Evolutionary conservation across 106 monocot species (phyloP), one percentile per base, ranked within the genome.

Genomic region (Phalaenopsis aphrodite): DNA sequence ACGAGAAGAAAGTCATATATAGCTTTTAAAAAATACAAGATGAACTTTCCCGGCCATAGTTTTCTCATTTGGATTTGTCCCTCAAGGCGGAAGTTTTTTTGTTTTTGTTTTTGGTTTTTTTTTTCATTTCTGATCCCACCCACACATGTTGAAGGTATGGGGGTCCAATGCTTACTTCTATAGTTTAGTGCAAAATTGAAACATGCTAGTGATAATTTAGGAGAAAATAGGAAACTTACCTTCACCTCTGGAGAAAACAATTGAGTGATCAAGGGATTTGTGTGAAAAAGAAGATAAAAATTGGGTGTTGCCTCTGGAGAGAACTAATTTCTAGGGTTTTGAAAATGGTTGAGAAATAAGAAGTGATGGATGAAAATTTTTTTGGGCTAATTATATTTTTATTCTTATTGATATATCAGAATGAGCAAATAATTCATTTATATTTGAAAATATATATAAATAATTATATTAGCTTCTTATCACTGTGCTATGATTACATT

Each of bases 271-370:
- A 14, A 52, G 52, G 10, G 52, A 14, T 11, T 52, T 1, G 1
- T 9, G 8, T 52, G 11, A 52, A 11, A 52, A 52, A 52, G 64
- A 64, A 21, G 21, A 24, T 4, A 64, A 64, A 64, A 23, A 23
- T 7, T 1, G 23, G 21, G 18, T 52, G 0, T 12, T 52, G 1
- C 52, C 52, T 52, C 61, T 61, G 18, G 61, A 23, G 64, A 64
- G 64, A 24, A 64, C 64, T 64, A n/a, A 64, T 64, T 64, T 64
- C 21, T 64, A 64, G 64, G 64, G 64, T 64, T n/a, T 23, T 64
- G 52, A 52, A 2, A 11, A 52, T 9, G 1, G 12, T 8, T 12
- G 11, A 52, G 12, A 52, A 52, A 52, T 1, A 52, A 11, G 12
- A 52, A 52, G 12, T 52, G 52, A 52, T 52, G 11, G 2, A 52